Conservation (phyloP, 2,329 filamentous ascomycete genomes). For the Trichoderma sp. region DNA sequence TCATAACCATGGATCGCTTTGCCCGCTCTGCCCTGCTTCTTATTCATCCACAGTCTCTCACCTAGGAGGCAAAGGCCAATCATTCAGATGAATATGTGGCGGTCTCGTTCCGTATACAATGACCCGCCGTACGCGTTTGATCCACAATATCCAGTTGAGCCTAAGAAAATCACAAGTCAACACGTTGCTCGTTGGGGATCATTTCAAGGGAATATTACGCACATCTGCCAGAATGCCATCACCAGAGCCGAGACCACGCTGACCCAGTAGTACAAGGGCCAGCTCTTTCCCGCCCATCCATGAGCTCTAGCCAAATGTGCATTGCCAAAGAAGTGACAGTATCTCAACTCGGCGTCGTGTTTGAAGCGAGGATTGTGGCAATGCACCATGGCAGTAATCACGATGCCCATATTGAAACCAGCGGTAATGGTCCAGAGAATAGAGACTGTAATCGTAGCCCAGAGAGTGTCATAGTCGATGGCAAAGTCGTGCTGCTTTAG, state of each 20-base stretch:
- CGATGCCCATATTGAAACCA: not conserved
- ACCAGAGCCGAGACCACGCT: not conserved
- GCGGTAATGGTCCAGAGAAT: not conserved
- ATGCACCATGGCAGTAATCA: not conserved
- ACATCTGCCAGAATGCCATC: conserved; percentile 1
- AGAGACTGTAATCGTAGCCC: not conserved
- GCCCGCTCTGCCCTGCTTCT: not conserved
- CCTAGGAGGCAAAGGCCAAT: not conserved
- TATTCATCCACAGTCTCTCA: not conserved
- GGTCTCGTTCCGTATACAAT: not conserved
- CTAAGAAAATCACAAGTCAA: not conserved
- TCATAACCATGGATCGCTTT: not conserved
- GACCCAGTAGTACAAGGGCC: not conserved
- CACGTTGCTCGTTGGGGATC: not conserved
- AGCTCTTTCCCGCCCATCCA: not conserved
- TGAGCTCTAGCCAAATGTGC: not conserved
- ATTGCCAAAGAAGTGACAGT: conserved; percentile 12
- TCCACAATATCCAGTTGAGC: not conserved
- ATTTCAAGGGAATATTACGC: not conserved
- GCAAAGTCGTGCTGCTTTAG: not conserved
- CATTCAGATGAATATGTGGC: not conserved
- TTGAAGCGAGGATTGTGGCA: not conserved
- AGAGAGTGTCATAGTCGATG: not conserved
- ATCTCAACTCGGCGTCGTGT: not conserved
- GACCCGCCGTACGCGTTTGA: not conserved